These are phyloP conservation scores for Galerina marginata DNA, from an alignment of 768 basidiomycete genomes.

Conservation along the genomic window DNA sequence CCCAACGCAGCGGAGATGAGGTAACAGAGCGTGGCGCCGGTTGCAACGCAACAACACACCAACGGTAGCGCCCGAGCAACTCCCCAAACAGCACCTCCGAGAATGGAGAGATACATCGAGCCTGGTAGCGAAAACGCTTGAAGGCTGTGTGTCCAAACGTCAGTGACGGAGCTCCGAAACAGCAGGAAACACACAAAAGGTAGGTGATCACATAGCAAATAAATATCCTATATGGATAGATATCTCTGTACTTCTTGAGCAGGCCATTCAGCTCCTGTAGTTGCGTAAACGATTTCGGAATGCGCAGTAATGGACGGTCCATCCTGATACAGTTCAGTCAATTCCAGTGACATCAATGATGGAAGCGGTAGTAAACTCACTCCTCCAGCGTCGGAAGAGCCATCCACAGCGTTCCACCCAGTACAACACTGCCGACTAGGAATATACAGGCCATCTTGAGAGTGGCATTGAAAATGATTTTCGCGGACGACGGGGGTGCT, in stretches of 20 bases:
- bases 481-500: conserved; percentile 48
- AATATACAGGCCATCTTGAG: conserved; percentile 87
- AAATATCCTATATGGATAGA: conserved; percentile 85
- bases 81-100: conserved; percentile 96
- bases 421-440: conserved; percentile 64
- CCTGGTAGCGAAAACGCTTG: conserved; percentile 97
- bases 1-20: conserved; percentile 90
- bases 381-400: conserved; percentile 80
- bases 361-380: conserved; percentile 49
- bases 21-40: conserved; percentile 92
- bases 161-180: neutral
- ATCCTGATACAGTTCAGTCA: conserved; percentile 40
- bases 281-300: conserved; percentile 89
- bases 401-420: conserved; percentile 81
- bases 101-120: conserved; percentile 97
- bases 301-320: conserved; percentile 76
- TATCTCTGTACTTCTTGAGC: conserved; percentile 90
- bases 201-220: conserved; percentile 89
- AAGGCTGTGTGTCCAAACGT: conserved; percentile 54
- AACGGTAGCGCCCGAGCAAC: conserved; percentile 84
- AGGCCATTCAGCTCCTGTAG: conserved; percentile 85
- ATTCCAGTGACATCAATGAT: neutral
- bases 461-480: conserved; percentile 78
- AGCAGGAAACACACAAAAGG: conserved; percentile 73
- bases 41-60: conserved; percentile 91